Evolutionary conservation across 2,329 filamentous ascomycete species (phyloP).

Genomic region (Tympanopsis confertula): DNA sequence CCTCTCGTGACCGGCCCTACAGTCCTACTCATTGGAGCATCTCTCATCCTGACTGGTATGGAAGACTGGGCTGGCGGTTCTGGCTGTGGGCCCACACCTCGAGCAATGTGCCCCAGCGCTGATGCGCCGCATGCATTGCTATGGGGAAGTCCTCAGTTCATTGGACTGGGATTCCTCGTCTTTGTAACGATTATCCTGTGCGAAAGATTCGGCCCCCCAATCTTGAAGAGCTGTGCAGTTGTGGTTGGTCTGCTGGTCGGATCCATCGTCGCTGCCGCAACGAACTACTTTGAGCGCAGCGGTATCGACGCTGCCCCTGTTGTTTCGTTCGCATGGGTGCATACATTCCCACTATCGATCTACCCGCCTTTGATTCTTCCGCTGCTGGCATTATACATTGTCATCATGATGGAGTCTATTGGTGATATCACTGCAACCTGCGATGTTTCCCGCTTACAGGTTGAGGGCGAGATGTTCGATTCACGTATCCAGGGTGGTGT

Average conservation of each 20-base stretch:
- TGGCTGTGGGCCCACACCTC: constrained; percentile 40
- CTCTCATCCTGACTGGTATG: constrained; percentile 61
- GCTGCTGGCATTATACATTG: constrained; percentile 57
- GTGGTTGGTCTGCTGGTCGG: constrained; percentile 64
- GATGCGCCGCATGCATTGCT: constrained; percentile 59
- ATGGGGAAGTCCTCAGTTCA: constrained; percentile 70
- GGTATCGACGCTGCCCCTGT: constrained; percentile 61
- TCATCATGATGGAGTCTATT: constrained; percentile 69
- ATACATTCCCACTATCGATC: constrained; percentile 61
- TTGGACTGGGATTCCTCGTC: constrained; percentile 70
- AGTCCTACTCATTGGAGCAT: constrained; percentile 62
- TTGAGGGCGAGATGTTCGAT: constrained; percentile 62
- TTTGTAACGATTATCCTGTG: constrained; percentile 71
- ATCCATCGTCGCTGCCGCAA: constrained; percentile 68
- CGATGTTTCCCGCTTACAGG: constrained; percentile 66
- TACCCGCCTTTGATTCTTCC: constrained; percentile 67
- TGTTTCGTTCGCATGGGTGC: constrained; percentile 67
- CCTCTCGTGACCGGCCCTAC: constrained; percentile 69
- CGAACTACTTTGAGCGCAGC: constrained; percentile 66
- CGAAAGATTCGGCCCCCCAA: constrained; percentile 69
- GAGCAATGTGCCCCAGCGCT: constrained; percentile 53
- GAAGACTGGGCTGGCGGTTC: constrained; percentile 68
- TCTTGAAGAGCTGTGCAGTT: constrained; percentile 74
- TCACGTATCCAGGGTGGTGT: constrained; percentile 70
- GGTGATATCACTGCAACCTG: constrained; percentile 73